A percentile compares a stretch with the other conserved stretches of the same genome.
phyloP scores from a whole-genome alignment of 2,329 filamentous ascomycete species.

The Lasiodiplodia citricola region DNA sequence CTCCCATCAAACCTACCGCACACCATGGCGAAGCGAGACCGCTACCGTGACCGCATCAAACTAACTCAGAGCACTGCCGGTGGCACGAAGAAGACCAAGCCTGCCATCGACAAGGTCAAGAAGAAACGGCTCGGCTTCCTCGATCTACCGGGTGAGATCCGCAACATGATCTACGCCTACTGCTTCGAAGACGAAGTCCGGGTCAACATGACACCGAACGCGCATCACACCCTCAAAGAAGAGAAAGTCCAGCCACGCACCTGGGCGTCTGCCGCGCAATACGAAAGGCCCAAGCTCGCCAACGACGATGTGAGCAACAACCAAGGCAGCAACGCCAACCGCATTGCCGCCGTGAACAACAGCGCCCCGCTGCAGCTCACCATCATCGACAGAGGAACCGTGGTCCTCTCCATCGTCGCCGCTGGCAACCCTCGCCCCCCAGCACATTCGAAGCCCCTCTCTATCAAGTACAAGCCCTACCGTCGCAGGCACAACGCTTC shows the following conservation, averaged over 20 bases:
- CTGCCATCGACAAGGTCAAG: background rate
- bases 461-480: background rate
- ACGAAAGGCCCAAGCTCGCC: background rate
- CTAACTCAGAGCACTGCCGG: background rate
- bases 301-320: background rate
- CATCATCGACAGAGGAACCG: background rate
- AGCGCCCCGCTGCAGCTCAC: background rate
- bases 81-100: background rate
- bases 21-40: background rate
- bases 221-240: conserved; percentile 25
- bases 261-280: background rate
- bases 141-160: conserved; percentile 56
- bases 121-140: conserved; percentile 36
- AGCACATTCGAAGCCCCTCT: background rate
- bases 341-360: background rate
- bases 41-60: background rate
- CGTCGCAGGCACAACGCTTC: background rate
- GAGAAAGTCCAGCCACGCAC: conserved; percentile 18
- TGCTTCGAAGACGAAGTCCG: conserved; percentile 38
- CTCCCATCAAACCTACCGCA: background rate
- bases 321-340: background rate
- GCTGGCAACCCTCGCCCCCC: background rate
- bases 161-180: conserved; percentile 53
- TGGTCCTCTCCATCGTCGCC: background rate
- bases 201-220: conserved; percentile 36